Evolutionary conservation across 106 monocot species (phyloP).

Genomic region (Dioscorea zingiberensis): DNA sequence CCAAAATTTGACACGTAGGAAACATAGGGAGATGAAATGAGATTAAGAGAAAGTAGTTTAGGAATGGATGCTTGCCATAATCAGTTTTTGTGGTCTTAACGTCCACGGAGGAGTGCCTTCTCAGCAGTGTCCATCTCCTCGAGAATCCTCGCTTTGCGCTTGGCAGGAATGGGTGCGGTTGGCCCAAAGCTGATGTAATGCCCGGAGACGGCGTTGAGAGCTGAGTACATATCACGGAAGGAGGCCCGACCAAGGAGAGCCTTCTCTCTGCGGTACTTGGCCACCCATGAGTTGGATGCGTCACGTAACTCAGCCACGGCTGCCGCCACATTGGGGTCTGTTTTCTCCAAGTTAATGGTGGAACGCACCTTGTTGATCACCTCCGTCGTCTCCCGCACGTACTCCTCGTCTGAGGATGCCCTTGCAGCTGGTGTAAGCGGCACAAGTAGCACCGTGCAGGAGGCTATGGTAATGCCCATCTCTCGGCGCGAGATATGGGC

Average conservation of each 20-base stretch:
- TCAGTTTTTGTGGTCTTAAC: too few relatives aligned
- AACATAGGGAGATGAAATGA: too few relatives aligned
- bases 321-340: constrained; percentile 60
- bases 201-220: constrained; percentile 93
- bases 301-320: constrained; percentile 81
- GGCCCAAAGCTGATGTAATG: constrained; percentile 98
- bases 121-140: constrained; percentile 96
- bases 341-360: constrained; percentile 56
- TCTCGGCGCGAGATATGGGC: constrained; percentile 17
- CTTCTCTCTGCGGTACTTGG: constrained; percentile 94
- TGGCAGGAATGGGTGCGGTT: constrained; percentile 80
- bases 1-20: too few relatives aligned
- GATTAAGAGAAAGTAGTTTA: too few relatives aligned
- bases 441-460: neutral
- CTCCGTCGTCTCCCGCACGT: constrained; percentile 76
- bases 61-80: neutral
- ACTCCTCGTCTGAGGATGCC: constrained; percentile 64
- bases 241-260: constrained; percentile 64
- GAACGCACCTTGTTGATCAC: constrained; percentile 72
- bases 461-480: constrained; percentile 8
- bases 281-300: constrained; percentile 84
- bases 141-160: constrained; percentile 81
- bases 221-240: constrained; percentile 93
- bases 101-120: constrained; percentile 77
- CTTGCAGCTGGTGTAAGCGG: neutral